Conservation (phyloP, 441 rosid species). For the Manihot esculenta region DNA sequence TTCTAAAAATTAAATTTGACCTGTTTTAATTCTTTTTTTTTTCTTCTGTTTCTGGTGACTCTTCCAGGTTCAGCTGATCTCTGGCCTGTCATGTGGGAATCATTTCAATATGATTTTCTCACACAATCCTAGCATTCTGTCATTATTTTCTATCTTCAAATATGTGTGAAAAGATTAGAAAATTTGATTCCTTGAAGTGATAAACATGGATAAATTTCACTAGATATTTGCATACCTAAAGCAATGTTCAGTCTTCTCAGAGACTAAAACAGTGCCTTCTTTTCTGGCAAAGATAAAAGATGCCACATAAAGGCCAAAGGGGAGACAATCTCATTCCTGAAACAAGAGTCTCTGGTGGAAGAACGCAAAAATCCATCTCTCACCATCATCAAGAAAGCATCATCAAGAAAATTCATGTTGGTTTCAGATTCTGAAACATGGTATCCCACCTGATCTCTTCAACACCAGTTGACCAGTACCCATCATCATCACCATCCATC, state of each 20-base stretch:
- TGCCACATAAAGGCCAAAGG: conserved; percentile 31
- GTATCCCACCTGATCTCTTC: conserved; percentile 82
- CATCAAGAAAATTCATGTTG: conserved; percentile 42
- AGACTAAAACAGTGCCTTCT: conserved; percentile 8
- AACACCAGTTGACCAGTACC: conserved; percentile 45
- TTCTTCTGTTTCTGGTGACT: neutral
- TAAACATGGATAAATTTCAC: neutral
- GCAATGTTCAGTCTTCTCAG: conserved; percentile 17
- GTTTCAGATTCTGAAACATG: conserved; percentile 84
- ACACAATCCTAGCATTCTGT: neutral
- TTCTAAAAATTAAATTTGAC: no score
- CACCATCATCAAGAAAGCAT: conserved; percentile 38
- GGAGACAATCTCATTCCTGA: conserved; percentile 52
- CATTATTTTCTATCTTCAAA: neutral
- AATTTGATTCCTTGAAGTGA: neutral
- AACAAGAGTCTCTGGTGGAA: no score
- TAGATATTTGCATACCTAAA: conserved; percentile 14
- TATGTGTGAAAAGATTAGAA: neutral
- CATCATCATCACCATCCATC: conserved; percentile 29
- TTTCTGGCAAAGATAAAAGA: conserved; percentile 17
- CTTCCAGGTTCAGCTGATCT: neutral
- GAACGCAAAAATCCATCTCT: conserved; percentile 58
- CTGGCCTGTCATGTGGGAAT: neutral
- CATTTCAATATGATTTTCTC: neutral
- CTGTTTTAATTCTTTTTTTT: no score